A percentile compares a stretch with the other conserved stretches of the same genome.
Evolutionary conservation across 257 asterid species (phyloP).

Genomic region (Nemophila menziesii): DNA sequence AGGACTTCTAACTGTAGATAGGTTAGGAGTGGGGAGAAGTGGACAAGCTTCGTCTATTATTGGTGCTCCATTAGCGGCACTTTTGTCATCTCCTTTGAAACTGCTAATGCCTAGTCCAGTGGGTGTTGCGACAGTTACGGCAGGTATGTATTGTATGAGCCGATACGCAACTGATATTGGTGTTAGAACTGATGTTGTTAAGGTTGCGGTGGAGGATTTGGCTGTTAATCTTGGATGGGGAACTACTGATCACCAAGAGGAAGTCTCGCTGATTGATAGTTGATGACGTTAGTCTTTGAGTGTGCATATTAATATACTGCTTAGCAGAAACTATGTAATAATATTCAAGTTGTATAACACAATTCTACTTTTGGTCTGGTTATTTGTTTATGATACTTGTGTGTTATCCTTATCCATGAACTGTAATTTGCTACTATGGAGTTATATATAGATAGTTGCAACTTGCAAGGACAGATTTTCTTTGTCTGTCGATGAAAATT

Average conservation of each 20-base stretch:
- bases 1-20: constrained; percentile 67
- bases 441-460: too few relatives aligned
- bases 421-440: too few relatives aligned
- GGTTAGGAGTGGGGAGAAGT: constrained; percentile 73
- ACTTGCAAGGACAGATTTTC: too few relatives aligned
- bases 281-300: too few relatives aligned
- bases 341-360: too few relatives aligned
- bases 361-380: too few relatives aligned
- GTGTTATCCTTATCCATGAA: too few relatives aligned
- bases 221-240: constrained; percentile 61
- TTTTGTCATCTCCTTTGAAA: constrained; percentile 73
- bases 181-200: constrained; percentile 59
- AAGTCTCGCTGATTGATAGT: constrained; percentile 4
- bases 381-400: too few relatives aligned
- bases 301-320: too few relatives aligned
- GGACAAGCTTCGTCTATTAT: constrained; percentile 85
- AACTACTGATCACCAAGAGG: constrained; percentile 18
- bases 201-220: constrained; percentile 79
- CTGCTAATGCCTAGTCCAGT: constrained; percentile 70
- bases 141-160: constrained; percentile 90
- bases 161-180: constrained; percentile 88
- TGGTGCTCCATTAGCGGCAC: constrained; percentile 88
- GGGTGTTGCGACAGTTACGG: constrained; percentile 72
- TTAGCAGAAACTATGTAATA: too few relatives aligned
- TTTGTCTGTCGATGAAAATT: too few relatives aligned